A percentile compares a stretch with the other conserved stretches of the same genome.
Evolutionary conservation across 2,329 filamentous ascomycete genomes (phyloP).

Genomic region (Fusarium torreyae): DNA sequence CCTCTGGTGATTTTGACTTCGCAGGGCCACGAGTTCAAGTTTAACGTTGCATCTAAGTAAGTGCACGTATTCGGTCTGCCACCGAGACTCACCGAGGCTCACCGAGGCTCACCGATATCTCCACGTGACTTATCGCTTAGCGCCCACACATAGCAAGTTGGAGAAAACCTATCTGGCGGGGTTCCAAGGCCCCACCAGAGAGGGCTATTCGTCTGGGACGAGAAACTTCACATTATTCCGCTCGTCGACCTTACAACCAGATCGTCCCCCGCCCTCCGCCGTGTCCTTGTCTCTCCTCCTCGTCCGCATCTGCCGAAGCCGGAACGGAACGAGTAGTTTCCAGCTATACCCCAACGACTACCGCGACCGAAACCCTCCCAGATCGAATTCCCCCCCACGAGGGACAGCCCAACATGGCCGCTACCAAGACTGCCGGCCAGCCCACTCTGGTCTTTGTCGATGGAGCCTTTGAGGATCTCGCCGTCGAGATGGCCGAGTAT

Average conservation of each 20-base stretch:
- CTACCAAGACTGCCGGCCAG: constrained; percentile 62
- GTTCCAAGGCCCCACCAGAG: constrained; percentile 56
- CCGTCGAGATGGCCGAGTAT: constrained; percentile 95
- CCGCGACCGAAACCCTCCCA: constrained; percentile 41
- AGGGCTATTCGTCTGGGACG: constrained; percentile 57
- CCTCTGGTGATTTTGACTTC: not conserved
- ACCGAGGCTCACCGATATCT: constrained; percentile 17
- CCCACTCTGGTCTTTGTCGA: constrained; percentile 83
- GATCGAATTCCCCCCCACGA: constrained; percentile 37
- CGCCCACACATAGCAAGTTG: constrained; percentile 56
- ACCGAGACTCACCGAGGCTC: constrained; percentile 14
- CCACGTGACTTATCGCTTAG: constrained; percentile 60
- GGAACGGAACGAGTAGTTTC: constrained; percentile 29
- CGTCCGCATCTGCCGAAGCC: constrained; percentile 38
- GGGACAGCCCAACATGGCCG: constrained; percentile 47
- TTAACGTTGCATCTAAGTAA: too few relatives aligned
- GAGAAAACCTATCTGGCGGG: constrained; percentile 58
- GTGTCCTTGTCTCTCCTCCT: constrained; percentile 15
- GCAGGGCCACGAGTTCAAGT: not conserved
- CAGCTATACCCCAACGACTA: constrained; percentile 30
- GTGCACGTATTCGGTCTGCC: too few relatives aligned
- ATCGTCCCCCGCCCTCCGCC: constrained; percentile 41
- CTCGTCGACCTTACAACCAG: constrained; percentile 51
- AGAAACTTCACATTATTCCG: constrained; percentile 52
- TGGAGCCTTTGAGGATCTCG: constrained; percentile 92